Percentiles rank a stretch among this genome's conserved stretches.
These are phyloP conservation scores for Trichoderma sp. DNA, from an alignment of 2,329 filamentous ascomycete genomes.

Conservation along the genomic window DNA sequence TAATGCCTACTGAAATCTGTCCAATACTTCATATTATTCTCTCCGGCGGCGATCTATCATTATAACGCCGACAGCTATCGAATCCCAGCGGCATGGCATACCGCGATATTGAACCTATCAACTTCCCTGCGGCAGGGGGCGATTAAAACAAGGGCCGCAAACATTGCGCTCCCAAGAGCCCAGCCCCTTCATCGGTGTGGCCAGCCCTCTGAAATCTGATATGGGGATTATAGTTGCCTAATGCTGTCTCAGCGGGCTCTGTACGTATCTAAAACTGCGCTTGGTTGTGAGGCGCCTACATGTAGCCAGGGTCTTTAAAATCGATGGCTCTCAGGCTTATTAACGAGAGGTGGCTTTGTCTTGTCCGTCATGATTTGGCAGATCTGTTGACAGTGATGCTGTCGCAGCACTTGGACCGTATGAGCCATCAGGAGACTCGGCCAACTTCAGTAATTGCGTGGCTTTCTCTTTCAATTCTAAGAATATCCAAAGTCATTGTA, in stretches of 20 bases:
- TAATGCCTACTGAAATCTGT: background rate
- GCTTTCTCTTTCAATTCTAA: background rate
- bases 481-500: background rate
- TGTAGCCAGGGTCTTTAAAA: background rate
- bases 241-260: background rate
- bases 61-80: background rate
- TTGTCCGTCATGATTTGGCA: background rate
- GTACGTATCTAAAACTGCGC: background rate
- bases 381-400: background rate
- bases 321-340: background rate
- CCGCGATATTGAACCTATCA: background rate
- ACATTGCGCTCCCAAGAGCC: background rate
- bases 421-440: background rate
- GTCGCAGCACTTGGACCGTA: background rate
- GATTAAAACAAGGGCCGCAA: background rate
- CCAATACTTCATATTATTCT: background rate
- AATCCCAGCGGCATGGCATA: background rate
- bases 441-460: background rate
- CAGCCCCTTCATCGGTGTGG: background rate
- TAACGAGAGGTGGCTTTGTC: background rate
- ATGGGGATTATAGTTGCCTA: background rate
- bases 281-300: background rate
- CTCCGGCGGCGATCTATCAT: background rate
- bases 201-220: background rate
- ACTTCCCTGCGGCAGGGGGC: constrained; percentile 3